These are phyloP conservation scores for Salvia splendens DNA, from an alignment of 257 asterid species.

Conservation along the genomic window DNA sequence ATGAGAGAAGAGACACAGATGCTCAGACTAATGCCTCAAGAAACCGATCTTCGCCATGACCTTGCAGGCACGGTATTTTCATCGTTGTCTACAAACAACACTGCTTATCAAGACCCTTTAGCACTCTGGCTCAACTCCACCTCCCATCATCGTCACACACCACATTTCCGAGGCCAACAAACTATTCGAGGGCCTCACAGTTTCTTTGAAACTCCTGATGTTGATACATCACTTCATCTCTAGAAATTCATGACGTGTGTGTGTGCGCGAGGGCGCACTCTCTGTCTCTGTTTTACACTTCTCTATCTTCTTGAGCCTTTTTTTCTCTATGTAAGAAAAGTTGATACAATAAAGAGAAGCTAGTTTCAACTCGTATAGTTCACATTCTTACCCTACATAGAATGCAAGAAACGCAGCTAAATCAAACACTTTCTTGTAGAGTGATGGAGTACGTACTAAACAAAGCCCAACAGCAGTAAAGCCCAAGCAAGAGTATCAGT, in stretches of 20 bases:
- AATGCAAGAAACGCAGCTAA: no score
- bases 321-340: slow-evolving; percentile 31
- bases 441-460: no score
- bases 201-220: slow-evolving; percentile 37
- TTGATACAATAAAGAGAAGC: slow-evolving; percentile 32
- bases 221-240: slow-evolving; percentile 56
- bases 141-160: not conserved
- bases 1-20: slow-evolving; percentile 44
- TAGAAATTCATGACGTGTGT: slow-evolving; percentile 1
- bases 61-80: slow-evolving; percentile 7
- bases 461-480: no score
- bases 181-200: slow-evolving; percentile 29
- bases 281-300: not conserved
- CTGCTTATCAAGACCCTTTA: slow-evolving; percentile 35
- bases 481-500: no score
- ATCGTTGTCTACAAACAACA: not conserved
- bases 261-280: slow-evolving; percentile 5
- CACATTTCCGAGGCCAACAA: slow-evolving; percentile 17
- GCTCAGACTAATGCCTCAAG: slow-evolving; percentile 29
- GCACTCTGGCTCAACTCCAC: slow-evolving; percentile 40
- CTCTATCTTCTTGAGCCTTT: slow-evolving; percentile 5
- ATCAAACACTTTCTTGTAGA: no score
- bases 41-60: slow-evolving; percentile 5
- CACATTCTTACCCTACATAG: no score
- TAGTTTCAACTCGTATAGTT: not conserved